Evolutionary conservation across 306 rosid species (phyloP).

Genomic region (Clitoria ternatea): DNA sequence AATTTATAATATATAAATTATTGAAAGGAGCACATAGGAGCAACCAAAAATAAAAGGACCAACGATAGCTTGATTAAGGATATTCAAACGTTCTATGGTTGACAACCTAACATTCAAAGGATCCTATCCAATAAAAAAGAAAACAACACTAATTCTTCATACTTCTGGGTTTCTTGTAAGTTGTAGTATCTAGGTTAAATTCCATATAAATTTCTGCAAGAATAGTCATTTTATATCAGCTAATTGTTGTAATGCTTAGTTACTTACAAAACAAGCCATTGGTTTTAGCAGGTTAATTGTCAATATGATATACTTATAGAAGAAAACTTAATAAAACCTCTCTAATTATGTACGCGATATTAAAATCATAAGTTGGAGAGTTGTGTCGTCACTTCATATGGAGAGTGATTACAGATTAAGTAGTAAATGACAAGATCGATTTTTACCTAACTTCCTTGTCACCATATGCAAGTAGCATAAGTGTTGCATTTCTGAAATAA

Average conservation of each 20-base stretch:
- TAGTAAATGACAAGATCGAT: constrained; percentile 23
- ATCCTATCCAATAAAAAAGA: not conserved
- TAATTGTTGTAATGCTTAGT: no score
- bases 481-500: constrained; percentile 69
- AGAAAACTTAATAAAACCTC: not conserved
- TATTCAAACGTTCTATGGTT: not conserved
- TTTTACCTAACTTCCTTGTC: constrained; percentile 86
- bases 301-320: not conserved
- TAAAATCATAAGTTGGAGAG: constrained; percentile 8
- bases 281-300: not conserved
- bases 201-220: constrained; percentile 8
- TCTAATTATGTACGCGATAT: not conserved
- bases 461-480: constrained; percentile 94
- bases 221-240: not conserved
- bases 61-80: not conserved
- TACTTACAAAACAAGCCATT: not conserved
- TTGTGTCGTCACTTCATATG: not conserved
- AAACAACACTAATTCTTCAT: not conserved
- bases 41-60: not conserved
- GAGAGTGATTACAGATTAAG: constrained; percentile 19
- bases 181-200: not conserved
- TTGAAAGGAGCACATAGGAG: not conserved
- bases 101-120: not conserved
- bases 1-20: not conserved
- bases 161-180: not conserved